These are phyloP conservation scores for Fomes fomentarius DNA, from an alignment of 1,284 basidiomycete genomes.

Conservation along the genomic window DNA sequence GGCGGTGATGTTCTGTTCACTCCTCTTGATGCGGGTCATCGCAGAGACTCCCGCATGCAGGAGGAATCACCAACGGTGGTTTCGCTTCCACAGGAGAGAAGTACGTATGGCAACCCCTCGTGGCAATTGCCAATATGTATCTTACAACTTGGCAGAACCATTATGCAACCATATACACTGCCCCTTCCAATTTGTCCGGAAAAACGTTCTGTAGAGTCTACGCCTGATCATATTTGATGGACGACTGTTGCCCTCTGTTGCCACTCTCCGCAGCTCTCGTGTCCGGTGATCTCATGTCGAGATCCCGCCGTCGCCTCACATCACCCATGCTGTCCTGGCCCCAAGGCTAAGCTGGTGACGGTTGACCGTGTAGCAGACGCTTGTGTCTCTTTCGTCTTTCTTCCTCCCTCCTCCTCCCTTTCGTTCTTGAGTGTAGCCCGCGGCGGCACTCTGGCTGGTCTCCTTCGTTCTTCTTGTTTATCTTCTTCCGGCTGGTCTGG, in stretches of 20 bases:
- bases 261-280: no score
- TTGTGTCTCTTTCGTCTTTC: constrained; percentile 8
- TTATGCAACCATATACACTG: neutral
- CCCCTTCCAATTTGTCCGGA: neutral
- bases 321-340: constrained; percentile 10
- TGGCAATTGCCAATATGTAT: no score
- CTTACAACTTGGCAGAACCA: no score
- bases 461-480: neutral
- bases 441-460: constrained; percentile 18
- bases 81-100: no score
- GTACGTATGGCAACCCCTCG: no score
- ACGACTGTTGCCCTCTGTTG: neutral
- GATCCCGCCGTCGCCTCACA: neutral
- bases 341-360: neutral
- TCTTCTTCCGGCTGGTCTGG: constrained; percentile 23
- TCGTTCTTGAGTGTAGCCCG: constrained; percentile 9
- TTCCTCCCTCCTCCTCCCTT: constrained; percentile 8
- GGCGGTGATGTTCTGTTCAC: no score
- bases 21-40: no score
- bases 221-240: constrained; percentile 4
- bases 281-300: neutral
- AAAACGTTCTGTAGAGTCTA: neutral
- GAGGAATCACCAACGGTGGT: no score
- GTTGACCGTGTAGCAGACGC: constrained; percentile 8
- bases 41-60: no score